Evolutionary conservation across 2,329 filamentous ascomycete species (phyloP), one percentile per base, ranked within the genome.

Genomic region (Sclerotinia subarctica): DNA sequence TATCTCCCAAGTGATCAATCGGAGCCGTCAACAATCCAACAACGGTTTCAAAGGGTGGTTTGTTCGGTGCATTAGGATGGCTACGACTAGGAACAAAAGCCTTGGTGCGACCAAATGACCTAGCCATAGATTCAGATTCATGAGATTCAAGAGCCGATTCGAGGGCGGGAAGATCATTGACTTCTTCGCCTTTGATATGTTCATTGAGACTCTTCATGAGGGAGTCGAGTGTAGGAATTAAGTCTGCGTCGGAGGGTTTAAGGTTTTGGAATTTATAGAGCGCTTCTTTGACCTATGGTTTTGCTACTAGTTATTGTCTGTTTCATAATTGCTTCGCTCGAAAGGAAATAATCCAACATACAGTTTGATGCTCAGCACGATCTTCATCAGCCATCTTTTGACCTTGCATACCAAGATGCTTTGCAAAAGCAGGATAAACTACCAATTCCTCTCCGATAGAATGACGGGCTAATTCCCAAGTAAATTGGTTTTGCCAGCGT

Each of bases 11-110:
- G 69, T 81, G 82, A 74, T 88, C 87, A 24, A 88, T 78, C 0
- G 86, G 86, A 19, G 86, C 84, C 0, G 83, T 77, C 75, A 89
- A 70, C 29, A 89, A 71, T 0, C 83, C 85, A 68, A 81, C 81
- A 0, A 80, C 83, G 0, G 82, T 85, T 79, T 88, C 85, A 69
- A 86, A 88, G 0, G 83, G 83, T 3, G 84, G 84, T 47, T 81
- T 80, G 44, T 13, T 64, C 11, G 71, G 71, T 3, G 70, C 67
- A 24, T 10, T 42, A 17, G 69, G 71, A 58, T 73, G 71, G 15
- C 69, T 70, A 19, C 70, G 64, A n/a, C 59, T 80, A 1, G 85
- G 85, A 1, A 83, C 81, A 72, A 88, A 84, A 35, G 77, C 76
- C 77, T 87, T 88, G 8, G 84, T 87, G 2, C 82, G 79, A 3